Evolutionary conservation across 2,329 filamentous ascomycete genomes (phyloP).

Genomic region (Ceratocystis papillata): DNA sequence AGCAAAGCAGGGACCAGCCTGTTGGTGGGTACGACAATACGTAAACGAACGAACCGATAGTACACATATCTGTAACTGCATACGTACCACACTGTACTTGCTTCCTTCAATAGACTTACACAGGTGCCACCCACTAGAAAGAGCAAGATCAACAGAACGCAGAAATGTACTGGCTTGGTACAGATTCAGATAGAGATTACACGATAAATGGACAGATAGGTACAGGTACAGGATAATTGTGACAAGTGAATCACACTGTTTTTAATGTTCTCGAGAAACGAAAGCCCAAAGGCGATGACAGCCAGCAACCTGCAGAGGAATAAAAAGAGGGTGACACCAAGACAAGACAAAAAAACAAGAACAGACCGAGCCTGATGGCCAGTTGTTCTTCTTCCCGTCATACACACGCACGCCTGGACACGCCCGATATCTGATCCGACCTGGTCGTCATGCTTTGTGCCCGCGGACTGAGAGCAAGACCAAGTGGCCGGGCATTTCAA

Average conservation of each 20-base stretch:
- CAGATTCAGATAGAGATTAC: neutral
- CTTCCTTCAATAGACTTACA: neutral
- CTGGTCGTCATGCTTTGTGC: too few species aligned
- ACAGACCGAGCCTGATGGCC: neutral
- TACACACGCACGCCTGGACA: neutral
- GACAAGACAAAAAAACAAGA: neutral
- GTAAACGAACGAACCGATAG: constrained; percentile 11
- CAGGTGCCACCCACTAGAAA: neutral
- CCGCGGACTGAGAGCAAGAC: too few species aligned
- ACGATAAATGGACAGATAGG: neutral
- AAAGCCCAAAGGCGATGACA: too few species aligned
- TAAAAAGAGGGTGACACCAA: neutral
- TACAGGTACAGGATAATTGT: constrained; percentile 1
- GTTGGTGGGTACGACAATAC: neutral
- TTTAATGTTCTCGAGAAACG: neutral
- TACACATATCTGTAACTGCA: constrained; percentile 13
- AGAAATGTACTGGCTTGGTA: neutral
- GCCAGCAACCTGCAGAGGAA: neutral
- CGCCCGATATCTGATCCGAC: too few species aligned
- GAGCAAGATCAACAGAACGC: neutral
- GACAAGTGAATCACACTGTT: constrained; percentile 9
- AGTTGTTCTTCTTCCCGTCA: neutral
- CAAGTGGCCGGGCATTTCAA: neutral
- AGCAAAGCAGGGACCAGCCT: neutral
- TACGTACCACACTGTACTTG: constrained; percentile 2